A percentile compares a stretch with the other conserved stretches of the same genome.
These are phyloP conservation scores for Volvox reticuliferus DNA, from an alignment of 139 green algal species.

Conservation along the genomic window DNA sequence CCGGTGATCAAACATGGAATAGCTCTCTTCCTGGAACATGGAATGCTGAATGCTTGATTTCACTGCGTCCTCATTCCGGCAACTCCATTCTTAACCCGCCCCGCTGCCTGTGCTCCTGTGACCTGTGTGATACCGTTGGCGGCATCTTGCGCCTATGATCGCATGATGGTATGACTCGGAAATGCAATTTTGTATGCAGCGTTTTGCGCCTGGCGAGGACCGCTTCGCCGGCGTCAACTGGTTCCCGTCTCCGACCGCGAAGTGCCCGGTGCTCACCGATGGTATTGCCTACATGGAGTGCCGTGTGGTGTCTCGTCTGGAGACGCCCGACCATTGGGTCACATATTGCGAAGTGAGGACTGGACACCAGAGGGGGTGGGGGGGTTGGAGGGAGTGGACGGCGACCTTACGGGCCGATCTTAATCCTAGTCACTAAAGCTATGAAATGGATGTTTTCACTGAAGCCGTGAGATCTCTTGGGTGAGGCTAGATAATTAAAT, in stretches of 20 bases:
- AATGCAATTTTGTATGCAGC: slow-evolving; percentile 50
- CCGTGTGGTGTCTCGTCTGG: slow-evolving; percentile 91
- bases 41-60: too few relatives aligned
- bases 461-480: too few relatives aligned
- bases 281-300: slow-evolving; percentile 93
- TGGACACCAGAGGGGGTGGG: neutral
- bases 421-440: too few relatives aligned
- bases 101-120: neutral
- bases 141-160: too few relatives aligned
- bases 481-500: too few relatives aligned
- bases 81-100: neutral
- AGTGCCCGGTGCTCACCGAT: slow-evolving; percentile 74
- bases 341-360: slow-evolving; percentile 85
- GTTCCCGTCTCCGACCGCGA: slow-evolving; percentile 52
- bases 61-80: too few relatives aligned
- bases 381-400: neutral
- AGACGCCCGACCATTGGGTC: slow-evolving; percentile 98
- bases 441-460: too few relatives aligned
- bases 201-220: slow-evolving; percentile 89
- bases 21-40: too few relatives aligned
- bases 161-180: too few relatives aligned
- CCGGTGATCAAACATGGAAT: too few relatives aligned
- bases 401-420: too few relatives aligned
- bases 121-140: too few relatives aligned
- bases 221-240: slow-evolving; percentile 85